Evolutionary conservation across 2,329 filamentous ascomycete species (phyloP), one percentile per base, ranked within the genome.

Genomic region (Canariomyces notabilis): DNA sequence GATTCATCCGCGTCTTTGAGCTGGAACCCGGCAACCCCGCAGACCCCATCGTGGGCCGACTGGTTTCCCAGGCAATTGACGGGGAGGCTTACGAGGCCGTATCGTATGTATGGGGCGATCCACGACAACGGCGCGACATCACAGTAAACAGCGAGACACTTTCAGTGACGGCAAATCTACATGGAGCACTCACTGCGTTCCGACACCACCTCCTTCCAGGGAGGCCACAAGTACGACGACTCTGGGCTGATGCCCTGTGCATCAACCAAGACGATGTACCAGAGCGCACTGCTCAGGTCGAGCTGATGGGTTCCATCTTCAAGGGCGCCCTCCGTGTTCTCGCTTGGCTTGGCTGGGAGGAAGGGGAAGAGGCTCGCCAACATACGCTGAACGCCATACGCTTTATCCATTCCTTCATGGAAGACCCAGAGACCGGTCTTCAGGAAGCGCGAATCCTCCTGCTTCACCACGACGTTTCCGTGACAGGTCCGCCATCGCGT

Each of bases 201-300:
- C 44, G 48, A 34, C 42, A 44, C 20, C 20, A 11, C n/a, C n/a
- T n/a, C n/a, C n/a, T n/a, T 11, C 39, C 20, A 35, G 18, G 14
- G 19, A 16, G n/a, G n/a, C n/a, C n/a, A n/a, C 34, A 19, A 35
- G 44, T 40, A 18, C 40, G 50, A 4, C 47, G 50, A n/a, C 37
- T 59, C 1, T 59, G 57, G 57, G 51, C 48, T 18, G 57, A 59
- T 29, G 55, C 55, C 3, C 19, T 59, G 9, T 59, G 57, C 48
- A 57, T 59, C 57, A 57, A 59, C 51, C 55, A 57, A 36, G 33
- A 41, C 4, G 49, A 57, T 19, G 20, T 48, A 5, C 8, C 16
- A 5, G 57, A 59, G 39, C 51, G 51, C 29, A 44, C 43, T 1
- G 33, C 47, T 1, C 57, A 59, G 44, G 42, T 58, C 0, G 48